Base-by-base conservation (phyloP, 768 basidiomycete species). In the Nidularia pulvinata region DNA sequence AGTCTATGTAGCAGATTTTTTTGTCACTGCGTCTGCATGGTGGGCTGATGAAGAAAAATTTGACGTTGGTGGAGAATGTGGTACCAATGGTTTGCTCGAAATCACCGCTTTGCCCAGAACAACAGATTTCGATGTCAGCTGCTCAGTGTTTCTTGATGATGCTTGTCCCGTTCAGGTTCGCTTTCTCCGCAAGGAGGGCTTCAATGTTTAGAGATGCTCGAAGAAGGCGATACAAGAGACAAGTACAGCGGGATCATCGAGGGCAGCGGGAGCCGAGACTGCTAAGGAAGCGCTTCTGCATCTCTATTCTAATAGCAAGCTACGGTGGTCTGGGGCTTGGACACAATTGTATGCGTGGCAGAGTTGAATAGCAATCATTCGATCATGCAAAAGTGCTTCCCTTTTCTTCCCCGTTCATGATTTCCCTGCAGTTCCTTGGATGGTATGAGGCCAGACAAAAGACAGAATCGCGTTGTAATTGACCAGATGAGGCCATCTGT, bases 181-280 rank as follows among this genome's bases (percentile, higher is more conserved):
- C 72, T 51, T 78, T 75, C 61, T 85, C 84, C 5, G 88, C 86
- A n/a, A 91, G 76, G 6, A 89, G 90, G 0, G 85, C 73, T 60
- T 91, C 90, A n/a, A n/a, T n/a, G n/a, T n/a, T n/a, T n/a, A 2
- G 85, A 86, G 1, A 80, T 81, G 61, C 88, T 92, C 33, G 91
- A 91, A 13, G 80, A 80, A 1, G 83, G 81, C 7, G 89, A 90
- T 14, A 85, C 84, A 5, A 89, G 90, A 7, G 89, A 90, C 5
- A n/a, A n/a, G n/a, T n/a, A 82, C 72, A 0, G 82, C 78, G n/a
- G 83, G 68, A 49, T 88, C 85, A 54, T 83, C 79, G 48, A 81
- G 79, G 32, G 73, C 71, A 2, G 68, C 58, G 44, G 64, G 49
- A 42, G 68, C 57, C 10, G 73, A 5, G 75, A 65, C 53, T 66